These are phyloP conservation scores for Porphyrellus cyaneotinctus DNA, from an alignment of 768 basidiomycete genomes.

Conservation along the genomic window DNA sequence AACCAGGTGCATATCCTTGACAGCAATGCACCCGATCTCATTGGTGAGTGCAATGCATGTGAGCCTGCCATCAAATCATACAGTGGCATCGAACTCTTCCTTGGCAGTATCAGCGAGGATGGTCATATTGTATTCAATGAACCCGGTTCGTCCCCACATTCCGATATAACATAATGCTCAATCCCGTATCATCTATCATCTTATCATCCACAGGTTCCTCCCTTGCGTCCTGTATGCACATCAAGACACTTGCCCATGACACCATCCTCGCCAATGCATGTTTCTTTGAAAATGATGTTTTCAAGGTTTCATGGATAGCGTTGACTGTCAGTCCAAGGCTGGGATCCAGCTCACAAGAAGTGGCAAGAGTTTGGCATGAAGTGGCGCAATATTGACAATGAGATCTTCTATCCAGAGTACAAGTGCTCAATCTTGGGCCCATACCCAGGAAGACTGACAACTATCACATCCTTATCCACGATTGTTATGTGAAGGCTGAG, in stretches of 20 bases:
- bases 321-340: slow-evolving; percentile 87
- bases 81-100: slow-evolving; percentile 88
- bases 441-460: too few species aligned
- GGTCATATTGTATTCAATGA: slow-evolving; percentile 95
- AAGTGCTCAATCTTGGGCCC: too few species aligned
- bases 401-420: too few species aligned
- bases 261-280: slow-evolving; percentile 92
- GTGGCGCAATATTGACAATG: too few species aligned
- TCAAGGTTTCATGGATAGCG: slow-evolving; percentile 79
- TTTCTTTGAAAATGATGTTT: slow-evolving; percentile 82
- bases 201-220: slow-evolving; percentile 58
- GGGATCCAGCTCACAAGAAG: too few species aligned
- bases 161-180: neutral
- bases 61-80: slow-evolving; percentile 69
- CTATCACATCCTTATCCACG: too few species aligned
- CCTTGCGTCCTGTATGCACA: slow-evolving; percentile 78
- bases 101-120: slow-evolving; percentile 92
- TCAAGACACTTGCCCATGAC: slow-evolving; percentile 90
- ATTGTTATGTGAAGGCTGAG: too few species aligned
- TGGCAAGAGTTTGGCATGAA: too few species aligned
- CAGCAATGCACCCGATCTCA: slow-evolving; percentile 72
- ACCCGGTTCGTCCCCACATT: slow-evolving; percentile 46
- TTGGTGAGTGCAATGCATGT: slow-evolving; percentile 77
- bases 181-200: neutral
- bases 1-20: slow-evolving; percentile 80